Evolutionary conservation across 2,329 filamentous ascomycete genomes (phyloP), one percentile per base, ranked within the genome.

Genomic region (Ambrosiella beaveri): DNA sequence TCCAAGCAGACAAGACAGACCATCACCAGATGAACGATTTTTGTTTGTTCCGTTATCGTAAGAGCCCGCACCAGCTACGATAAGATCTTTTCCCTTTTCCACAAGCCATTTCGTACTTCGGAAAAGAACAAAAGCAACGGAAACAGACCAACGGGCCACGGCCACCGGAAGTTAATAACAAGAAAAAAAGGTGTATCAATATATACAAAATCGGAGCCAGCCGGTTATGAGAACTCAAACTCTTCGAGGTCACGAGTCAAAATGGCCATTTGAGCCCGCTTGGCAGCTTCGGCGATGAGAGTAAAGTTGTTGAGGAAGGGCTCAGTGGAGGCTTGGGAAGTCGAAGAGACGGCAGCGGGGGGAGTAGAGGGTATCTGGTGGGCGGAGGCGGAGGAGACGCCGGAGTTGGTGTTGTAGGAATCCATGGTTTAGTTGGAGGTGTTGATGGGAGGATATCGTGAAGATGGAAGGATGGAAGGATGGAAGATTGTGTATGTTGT

Each of bases 261-360:
- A 65, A 89, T 82, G 47, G 88, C 88, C 76, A 96, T 86, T 71
- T 96, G 88, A 8, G 91, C 91, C 47, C 90, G 78, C 71, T 95
- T 95, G 49, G 89, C 91, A 1, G 91, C 91, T 74, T 97, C 91
- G 40, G 90, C 90, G 47, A 96, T 79, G 37, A 96, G 79, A 60
- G 80, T 91, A 66, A 91, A 87, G 69, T 95, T 85, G 65, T 84
- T 81, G 61, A 95, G 76, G 67, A 89, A 89, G 36, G 71, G 63
- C 57, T 80, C 77, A 56, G 76, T 75, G n/a, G 61, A 61, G 6
- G 51, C 45, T 19, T 41, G 54, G 47, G 17, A 54, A n/a, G 47
- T 49, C 63, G 65, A 53, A 63, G 61, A 47, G 63, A 61, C 44
- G 53, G 57, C 63, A 5, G 49, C 44, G 27, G 64, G 62, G 60